Base-by-base conservation (phyloP, 306 rosid genomes). In the Acmispon strigosus region DNA sequence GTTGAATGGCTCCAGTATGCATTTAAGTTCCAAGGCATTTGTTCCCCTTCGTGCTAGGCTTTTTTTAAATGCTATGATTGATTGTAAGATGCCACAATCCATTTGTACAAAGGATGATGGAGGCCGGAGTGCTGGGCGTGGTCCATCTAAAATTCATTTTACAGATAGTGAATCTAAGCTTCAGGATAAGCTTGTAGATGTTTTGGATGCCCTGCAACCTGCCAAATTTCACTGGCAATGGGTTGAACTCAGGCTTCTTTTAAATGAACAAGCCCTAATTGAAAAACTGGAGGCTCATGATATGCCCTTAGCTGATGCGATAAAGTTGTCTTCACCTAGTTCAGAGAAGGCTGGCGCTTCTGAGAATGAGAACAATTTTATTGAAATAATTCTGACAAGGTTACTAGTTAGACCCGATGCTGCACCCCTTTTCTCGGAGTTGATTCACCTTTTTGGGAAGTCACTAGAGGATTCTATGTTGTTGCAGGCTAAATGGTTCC, bases 191-290 rank as follows among this genome's bases (percentile, higher is more conserved):
- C 88, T 92, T 84, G 88, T 90, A 5, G 80, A 74, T 81, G 85
- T 88, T 66, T 84, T 93, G 73, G 98, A 90, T 83, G 72, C 86
- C 62, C 80, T 93, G 78, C 98, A 93, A 72, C 96, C 98, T 77
- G 96, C 98, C n/a, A 93, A 90, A 72, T 88, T 93, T 55, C 98
- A 88, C 78, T 93, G 98, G 98, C 98, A 93, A 76, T 93, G 98
- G 98, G 87, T 93, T 73, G 96, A 88, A 81, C 93, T 93, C 62
- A 89, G 98, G 83, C 87, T 93, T 54, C 96, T 93, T 68, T 83
- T 93, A 80, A 90, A 90, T 47, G 98, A 93, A 75, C 96, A 90
- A 70, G 88, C 96, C 64, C 88, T 93, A 22, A 49, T 86, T 48
- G 98, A 93, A 59, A 93, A 93, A 72, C 84, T 93, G 39, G 82